Percentiles rank a stretch among this genome's conserved stretches.
Conservation (phyloP, 139 green algal genomes). For the Monoraphidium neglectum region DNA sequence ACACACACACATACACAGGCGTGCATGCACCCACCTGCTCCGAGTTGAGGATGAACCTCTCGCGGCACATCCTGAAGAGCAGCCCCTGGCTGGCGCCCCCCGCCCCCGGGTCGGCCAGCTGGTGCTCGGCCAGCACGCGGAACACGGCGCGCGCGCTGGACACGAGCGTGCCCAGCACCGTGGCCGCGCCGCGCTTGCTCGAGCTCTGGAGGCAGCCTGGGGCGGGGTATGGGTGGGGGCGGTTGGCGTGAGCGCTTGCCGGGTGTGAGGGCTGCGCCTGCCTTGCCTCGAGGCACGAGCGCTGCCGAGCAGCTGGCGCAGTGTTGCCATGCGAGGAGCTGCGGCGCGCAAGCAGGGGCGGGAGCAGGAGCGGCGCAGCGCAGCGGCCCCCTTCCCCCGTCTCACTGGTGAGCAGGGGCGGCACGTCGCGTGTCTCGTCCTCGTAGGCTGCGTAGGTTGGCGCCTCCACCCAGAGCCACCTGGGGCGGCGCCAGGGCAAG, state of each 20-base stretch:
- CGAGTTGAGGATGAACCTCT: constrained; percentile 85
- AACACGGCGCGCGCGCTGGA: constrained; percentile 76
- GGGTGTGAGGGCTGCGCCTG: too few species aligned
- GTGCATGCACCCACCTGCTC: constrained; percentile 58
- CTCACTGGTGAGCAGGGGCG: constrained; percentile 44
- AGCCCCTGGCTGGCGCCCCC: constrained; percentile 41
- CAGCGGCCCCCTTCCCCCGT: neutral
- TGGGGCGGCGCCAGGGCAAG: too few species aligned
- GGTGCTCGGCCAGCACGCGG: constrained; percentile 64
- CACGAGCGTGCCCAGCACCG: constrained; percentile 71
- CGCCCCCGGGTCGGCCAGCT: constrained; percentile 53
- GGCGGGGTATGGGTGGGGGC: neutral
- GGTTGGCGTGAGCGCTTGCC: too few species aligned
- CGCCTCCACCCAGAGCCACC: constrained; percentile 74
- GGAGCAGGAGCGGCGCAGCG: neutral
- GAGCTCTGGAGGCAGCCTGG: constrained; percentile 46
- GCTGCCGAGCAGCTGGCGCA: too few species aligned
- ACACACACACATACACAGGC: too few species aligned
- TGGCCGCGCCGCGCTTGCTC: constrained; percentile 47
- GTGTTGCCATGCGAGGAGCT: too few species aligned
- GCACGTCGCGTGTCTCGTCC: constrained; percentile 34
- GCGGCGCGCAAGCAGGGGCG: neutral
- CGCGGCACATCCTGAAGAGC: constrained; percentile 71
- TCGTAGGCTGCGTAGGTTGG: constrained; percentile 77
- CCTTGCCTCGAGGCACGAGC: too few species aligned